Evolutionary conservation across 345 rosid species (phyloP), one percentile per base, ranked within the genome.

Genomic region (Gossypium australe): DNA sequence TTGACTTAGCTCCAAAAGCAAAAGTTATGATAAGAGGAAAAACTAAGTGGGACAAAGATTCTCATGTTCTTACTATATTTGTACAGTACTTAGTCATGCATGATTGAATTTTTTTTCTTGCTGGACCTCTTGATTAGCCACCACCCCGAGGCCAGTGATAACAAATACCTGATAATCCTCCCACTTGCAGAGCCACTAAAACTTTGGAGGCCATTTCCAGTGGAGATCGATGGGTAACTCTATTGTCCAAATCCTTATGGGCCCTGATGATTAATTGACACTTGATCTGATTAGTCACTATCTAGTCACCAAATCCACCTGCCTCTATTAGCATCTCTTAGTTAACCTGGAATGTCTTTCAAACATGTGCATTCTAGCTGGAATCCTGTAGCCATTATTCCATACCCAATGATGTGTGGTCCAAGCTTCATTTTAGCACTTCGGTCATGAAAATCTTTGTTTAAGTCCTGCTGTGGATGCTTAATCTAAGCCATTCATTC

Each of bases 151-250:
- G 84, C 80, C 72, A 79, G 82, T 86, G 79, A 85, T 85, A 86
- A 70, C 77, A 79, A 53, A 70, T 71, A 64, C 72, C 75, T 63
- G 75, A 79, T 86, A 84, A 78, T 81, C 86, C 80, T 81, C 78
- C 90, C 88, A 89, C 90, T 84, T 76, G 85, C 77, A 64, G 61
- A 81, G 81, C 85, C 88, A 87, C 89, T 87, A 65, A 18, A 81
- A 74, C 61, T 66, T 65, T 67, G 78, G 85, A 83, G 85, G 86
- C 64, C 64, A 60, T 60, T 60, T 25, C 41, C 64, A 60, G 41
- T 60, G 77, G 85, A 83, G 84, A 85, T 87, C 86, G 82, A 84
- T 78, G 85, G 83, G 72, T 79, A 71, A 73, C 81, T 84, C 77
- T 79, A 64, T 72, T 75, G 76, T 77, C 79, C 75, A 63, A 79